Conservation (phyloP, 306 rosid genomes). For the Vicia villosa region DNA sequence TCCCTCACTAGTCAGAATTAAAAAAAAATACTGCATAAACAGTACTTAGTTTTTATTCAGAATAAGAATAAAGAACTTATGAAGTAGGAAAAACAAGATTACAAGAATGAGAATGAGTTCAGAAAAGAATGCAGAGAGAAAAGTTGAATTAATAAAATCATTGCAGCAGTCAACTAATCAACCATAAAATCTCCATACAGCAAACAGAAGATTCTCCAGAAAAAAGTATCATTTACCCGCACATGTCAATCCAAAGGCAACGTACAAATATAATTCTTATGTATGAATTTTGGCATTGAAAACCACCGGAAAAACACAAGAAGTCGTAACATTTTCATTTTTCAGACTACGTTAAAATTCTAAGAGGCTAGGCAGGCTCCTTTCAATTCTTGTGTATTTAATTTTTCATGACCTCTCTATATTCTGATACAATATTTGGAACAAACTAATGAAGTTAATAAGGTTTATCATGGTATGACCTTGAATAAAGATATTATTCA, state of each 20-base stretch:
- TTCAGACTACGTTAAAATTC: slow-evolving; percentile 10
- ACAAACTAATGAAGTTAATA: slow-evolving; percentile 7
- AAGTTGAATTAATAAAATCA: slow-evolving; percentile 19
- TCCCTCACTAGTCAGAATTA: not conserved
- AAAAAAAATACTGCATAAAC: slow-evolving; percentile 3
- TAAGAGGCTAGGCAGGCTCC: not conserved
- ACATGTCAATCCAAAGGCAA: slow-evolving; percentile 22
- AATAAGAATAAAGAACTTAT: not conserved
- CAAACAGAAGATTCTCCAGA: slow-evolving; percentile 24
- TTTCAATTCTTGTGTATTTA: not conserved
- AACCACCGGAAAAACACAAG: not conserved
- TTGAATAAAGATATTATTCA: not conserved
- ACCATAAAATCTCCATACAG: not conserved
- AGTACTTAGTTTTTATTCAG: not conserved
- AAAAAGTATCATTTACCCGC: not conserved
- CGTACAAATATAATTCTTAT: slow-evolving; percentile 10
- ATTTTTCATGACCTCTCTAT: slow-evolving; percentile 19
- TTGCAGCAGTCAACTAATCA: slow-evolving; percentile 6
- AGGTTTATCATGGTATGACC: slow-evolving; percentile 2
- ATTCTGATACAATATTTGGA: slow-evolving; percentile 12
- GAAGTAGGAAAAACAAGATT: slow-evolving; percentile 5
- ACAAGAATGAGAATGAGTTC: not conserved
- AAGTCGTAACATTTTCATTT: slow-evolving; percentile 6
- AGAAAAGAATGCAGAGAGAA: slow-evolving; percentile 9
- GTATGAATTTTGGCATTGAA: slow-evolving; percentile 22